Evolutionary conservation across 2,329 filamentous ascomycete genomes (phyloP).

Genomic region (Trichothecium roseum): DNA sequence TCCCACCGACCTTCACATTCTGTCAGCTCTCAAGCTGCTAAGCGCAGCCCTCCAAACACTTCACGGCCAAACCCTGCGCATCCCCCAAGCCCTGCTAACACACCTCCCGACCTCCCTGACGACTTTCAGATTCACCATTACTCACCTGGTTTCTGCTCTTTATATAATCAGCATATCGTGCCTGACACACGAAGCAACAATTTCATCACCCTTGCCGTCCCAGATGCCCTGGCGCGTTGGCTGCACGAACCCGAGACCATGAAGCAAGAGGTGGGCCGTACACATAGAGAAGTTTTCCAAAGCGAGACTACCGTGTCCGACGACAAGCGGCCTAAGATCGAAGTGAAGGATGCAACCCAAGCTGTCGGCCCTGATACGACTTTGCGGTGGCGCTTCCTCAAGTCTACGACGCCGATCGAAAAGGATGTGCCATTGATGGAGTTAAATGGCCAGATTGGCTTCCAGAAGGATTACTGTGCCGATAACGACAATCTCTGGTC

Average conservation of each 20-base stretch:
- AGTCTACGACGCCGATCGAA: slow-evolving; percentile 37
- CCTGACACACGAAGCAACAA: slow-evolving; percentile 61
- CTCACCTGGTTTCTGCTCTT: slow-evolving; percentile 63
- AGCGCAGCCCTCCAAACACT: slow-evolving; percentile 57
- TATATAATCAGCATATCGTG: slow-evolving; percentile 56
- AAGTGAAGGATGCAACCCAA: slow-evolving; percentile 37
- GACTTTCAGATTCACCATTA: slow-evolving; percentile 58
- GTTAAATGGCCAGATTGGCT: slow-evolving; percentile 67
- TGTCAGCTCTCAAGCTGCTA: slow-evolving; percentile 54
- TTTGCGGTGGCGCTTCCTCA: slow-evolving; percentile 61
- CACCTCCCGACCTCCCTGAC: slow-evolving; percentile 54
- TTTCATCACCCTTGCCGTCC: slow-evolving; percentile 65
- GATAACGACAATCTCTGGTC: slow-evolving; percentile 58
- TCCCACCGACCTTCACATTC: slow-evolving; percentile 72
- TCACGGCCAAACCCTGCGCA: slow-evolving; percentile 47
- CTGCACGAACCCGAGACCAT: slow-evolving; percentile 63
- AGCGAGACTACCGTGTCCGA: slow-evolving; percentile 32
- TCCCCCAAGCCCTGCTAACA: slow-evolving; percentile 66
- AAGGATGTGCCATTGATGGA: slow-evolving; percentile 54
- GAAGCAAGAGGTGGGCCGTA: slow-evolving; percentile 55
- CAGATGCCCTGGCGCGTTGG: slow-evolving; percentile 69
- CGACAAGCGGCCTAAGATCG: slow-evolving; percentile 29
- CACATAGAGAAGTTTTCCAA: slow-evolving; percentile 59
- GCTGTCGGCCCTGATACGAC: slow-evolving; percentile 18
- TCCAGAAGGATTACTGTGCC: slow-evolving; percentile 62